These are phyloP conservation scores for Ganoderma multipileum DNA, from an alignment of 1,284 basidiomycete species.

Conservation along the genomic window DNA sequence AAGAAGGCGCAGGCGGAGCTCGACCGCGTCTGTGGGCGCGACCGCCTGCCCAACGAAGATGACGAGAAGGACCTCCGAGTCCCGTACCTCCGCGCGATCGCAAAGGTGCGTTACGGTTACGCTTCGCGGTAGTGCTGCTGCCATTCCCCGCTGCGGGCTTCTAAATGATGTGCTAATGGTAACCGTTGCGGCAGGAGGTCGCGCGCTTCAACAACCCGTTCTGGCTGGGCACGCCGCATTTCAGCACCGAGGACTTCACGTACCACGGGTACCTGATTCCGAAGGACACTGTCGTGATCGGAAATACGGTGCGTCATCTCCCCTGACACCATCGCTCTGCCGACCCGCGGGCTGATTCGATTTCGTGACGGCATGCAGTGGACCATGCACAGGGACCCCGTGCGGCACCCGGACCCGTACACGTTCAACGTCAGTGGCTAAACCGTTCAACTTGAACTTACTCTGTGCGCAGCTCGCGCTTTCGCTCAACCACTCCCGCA, in stretches of 20 bases:
- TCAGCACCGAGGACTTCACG: slow-evolving; percentile 1
- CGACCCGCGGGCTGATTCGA: neutral
- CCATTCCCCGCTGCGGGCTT: neutral
- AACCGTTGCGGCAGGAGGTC: neutral
- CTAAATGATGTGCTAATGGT: neutral
- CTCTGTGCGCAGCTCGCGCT: neutral
- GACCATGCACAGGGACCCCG: neutral
- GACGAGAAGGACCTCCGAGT: neutral
- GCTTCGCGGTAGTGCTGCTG: neutral
- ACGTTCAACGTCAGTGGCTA: neutral
- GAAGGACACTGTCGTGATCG: neutral
- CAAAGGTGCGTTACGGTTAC: neutral
- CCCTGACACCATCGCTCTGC: neutral
- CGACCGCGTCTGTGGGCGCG: slow-evolving; percentile 2
- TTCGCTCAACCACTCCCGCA: neutral
- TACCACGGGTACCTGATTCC: neutral
- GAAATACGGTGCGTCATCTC: neutral
- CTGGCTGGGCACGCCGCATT: neutral
- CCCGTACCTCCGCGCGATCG: neutral
- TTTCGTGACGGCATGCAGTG: neutral
- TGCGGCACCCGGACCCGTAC: neutral
- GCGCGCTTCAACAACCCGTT: neutral
- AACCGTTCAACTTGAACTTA: neutral
- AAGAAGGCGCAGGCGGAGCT: slow-evolving; percentile 3
- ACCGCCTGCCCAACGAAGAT: neutral